A percentile compares a stretch with the other conserved stretches of the same genome.
These are phyloP conservation scores for Ophiostoma sp. DNA, from an alignment of 2,329 filamentous ascomycete genomes.

Conservation along the genomic window DNA sequence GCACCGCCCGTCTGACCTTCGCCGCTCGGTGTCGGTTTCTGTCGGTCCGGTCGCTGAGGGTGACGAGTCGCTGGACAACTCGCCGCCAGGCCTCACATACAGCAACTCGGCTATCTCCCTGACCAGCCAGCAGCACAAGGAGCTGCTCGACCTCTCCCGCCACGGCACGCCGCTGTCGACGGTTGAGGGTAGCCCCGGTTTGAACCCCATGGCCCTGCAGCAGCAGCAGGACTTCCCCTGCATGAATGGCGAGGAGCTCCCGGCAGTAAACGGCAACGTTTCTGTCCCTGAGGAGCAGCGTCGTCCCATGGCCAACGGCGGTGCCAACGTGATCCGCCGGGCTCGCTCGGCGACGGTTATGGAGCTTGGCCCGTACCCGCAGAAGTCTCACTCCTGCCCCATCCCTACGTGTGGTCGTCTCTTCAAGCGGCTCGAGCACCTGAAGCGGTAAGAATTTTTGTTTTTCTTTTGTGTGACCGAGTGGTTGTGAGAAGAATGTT, in stretches of 20 bases:
- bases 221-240: conserved; percentile 63
- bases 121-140: conserved; percentile 68
- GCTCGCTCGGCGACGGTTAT: conserved; percentile 94
- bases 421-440: conserved; percentile 98
- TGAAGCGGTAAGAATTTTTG: conserved; percentile 82
- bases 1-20: conserved; percentile 83
- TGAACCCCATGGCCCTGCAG: conserved; percentile 66
- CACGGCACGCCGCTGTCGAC: conserved; percentile 88
- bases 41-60: conserved; percentile 79
- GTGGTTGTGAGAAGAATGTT: conserved; percentile 23
- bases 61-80: conserved; percentile 76
- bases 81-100: conserved; percentile 73
- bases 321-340: conserved; percentile 77
- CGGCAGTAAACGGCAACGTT: conserved; percentile 43
- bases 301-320: conserved; percentile 64
- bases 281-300: conserved; percentile 63
- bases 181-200: conserved; percentile 76
- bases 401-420: conserved; percentile 95
- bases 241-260: conserved; percentile 62
- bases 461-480: conserved; percentile 36
- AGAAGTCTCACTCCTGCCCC: conserved; percentile 98
- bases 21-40: conserved; percentile 85
- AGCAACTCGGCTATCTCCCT: conserved; percentile 68
- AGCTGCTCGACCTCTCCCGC: conserved; percentile 79
- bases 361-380: conserved; percentile 93